Evolutionary conservation across 2,329 filamentous ascomycete genomes (phyloP).

Genomic region (Xylaria sp.): DNA sequence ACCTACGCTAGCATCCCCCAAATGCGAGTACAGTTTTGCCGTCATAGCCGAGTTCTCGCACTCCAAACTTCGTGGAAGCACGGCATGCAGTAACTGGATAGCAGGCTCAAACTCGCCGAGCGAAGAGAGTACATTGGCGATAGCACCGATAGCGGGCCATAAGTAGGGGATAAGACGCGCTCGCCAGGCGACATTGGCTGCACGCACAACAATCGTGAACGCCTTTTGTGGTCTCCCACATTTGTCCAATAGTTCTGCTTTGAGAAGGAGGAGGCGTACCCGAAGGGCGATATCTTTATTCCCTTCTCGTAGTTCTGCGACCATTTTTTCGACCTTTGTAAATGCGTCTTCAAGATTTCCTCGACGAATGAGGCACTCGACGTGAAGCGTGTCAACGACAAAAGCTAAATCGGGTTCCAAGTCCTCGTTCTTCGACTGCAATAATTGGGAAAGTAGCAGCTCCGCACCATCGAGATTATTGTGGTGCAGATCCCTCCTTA

Average conservation of each 20-base stretch:
- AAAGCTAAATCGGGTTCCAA: constrained; percentile 64
- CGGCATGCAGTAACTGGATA: constrained; percentile 69
- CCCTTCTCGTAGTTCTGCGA: constrained; percentile 55
- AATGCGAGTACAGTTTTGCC: constrained; percentile 73
- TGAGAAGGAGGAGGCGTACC: constrained; percentile 76
- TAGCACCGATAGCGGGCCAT: constrained; percentile 75
- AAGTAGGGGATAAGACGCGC: constrained; percentile 74
- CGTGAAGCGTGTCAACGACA: constrained; percentile 61
- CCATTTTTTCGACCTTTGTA: constrained; percentile 57
- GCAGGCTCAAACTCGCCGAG: constrained; percentile 77
- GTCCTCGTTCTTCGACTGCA: constrained; percentile 62
- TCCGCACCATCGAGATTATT: constrained; percentile 63
- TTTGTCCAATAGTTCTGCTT: constrained; percentile 75
- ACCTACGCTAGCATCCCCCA: constrained; percentile 84
- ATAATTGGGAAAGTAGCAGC: constrained; percentile 60
- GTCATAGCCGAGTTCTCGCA: constrained; percentile 70
- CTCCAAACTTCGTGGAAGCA: constrained; percentile 82
- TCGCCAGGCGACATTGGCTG: constrained; percentile 77
- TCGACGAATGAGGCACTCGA: constrained; percentile 61
- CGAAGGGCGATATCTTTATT: constrained; percentile 69
- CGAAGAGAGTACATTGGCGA: constrained; percentile 75
- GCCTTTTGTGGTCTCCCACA: constrained; percentile 76
- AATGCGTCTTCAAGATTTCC: constrained; percentile 61
- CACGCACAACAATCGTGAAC: constrained; percentile 80
- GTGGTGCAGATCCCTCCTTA: constrained; percentile 69